Conservation (phyloP, 331 rosid species). For the Quercus tomentella region DNA sequence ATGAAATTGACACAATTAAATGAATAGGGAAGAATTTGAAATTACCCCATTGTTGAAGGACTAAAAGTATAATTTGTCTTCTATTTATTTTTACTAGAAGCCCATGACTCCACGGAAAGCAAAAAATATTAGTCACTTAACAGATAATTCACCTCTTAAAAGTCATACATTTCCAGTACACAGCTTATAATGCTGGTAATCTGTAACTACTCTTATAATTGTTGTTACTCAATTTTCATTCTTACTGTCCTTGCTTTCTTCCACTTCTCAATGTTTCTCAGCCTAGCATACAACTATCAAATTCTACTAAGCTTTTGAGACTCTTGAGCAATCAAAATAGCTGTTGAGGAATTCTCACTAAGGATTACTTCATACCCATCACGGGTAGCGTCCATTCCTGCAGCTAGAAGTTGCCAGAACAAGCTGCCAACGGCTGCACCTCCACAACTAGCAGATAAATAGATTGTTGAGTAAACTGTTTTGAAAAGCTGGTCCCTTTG, state of each 20-base stretch:
- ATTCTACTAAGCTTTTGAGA: constrained; percentile 58
- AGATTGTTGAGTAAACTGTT: constrained; percentile 51
- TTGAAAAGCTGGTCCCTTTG: constrained; percentile 60
- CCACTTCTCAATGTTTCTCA: constrained; percentile 54
- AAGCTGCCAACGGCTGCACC: constrained; percentile 78
- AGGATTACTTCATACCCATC: constrained; percentile 80
- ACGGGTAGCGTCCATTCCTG: constrained; percentile 78
- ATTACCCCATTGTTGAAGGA: no score
- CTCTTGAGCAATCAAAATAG: constrained; percentile 53
- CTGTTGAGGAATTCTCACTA: constrained; percentile 57
- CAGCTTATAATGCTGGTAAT: constrained; percentile 1
- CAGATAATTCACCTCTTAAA: background rate
- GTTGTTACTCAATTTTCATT: constrained; percentile 23
- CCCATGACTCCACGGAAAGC: background rate
- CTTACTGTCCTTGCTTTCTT: constrained; percentile 28
- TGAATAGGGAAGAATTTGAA: no score
- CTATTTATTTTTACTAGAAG: background rate
- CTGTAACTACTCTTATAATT: background rate
- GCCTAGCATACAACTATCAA: constrained; percentile 64
- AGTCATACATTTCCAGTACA: background rate
- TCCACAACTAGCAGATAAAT: constrained; percentile 70
- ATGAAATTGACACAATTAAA: no score
- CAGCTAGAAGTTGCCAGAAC: constrained; percentile 82
- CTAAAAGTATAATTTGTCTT: no score
- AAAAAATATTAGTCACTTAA: background rate